These are phyloP conservation scores for Massarina eburnea DNA, from an alignment of 2,329 filamentous ascomycete species.

Conservation along the genomic window DNA sequence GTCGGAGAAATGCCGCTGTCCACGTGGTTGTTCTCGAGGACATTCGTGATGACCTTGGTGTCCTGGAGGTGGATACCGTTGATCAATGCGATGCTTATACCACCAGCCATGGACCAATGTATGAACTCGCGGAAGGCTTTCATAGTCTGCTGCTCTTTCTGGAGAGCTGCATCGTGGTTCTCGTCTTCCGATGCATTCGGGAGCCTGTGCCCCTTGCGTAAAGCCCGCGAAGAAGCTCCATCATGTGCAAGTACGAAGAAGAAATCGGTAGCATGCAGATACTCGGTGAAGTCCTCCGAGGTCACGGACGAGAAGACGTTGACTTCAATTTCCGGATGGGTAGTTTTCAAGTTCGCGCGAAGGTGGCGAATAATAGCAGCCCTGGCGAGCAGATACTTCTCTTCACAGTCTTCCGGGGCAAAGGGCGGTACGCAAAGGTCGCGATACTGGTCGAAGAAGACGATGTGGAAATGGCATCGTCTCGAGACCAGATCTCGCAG, in stretches of 20 bases:
- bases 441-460: slow-evolving; percentile 65
- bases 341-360: slow-evolving; percentile 43
- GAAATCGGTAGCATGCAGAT: slow-evolving; percentile 56
- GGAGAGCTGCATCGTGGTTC: slow-evolving; percentile 15
- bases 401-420: slow-evolving; percentile 31
- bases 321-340: slow-evolving; percentile 47
- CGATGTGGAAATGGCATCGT: slow-evolving; percentile 70
- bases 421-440: slow-evolving; percentile 57
- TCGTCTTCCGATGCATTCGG: slow-evolving; percentile 21
- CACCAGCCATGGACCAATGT: slow-evolving; percentile 55
- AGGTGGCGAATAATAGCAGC: slow-evolving; percentile 67
- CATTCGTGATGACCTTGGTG: slow-evolving; percentile 56
- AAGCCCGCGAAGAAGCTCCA: slow-evolving; percentile 47
- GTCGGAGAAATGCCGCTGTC: slow-evolving; percentile 18
- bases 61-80: slow-evolving; percentile 65
- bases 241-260: slow-evolving; percentile 73
- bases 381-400: slow-evolving; percentile 64
- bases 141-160: slow-evolving; percentile 27
- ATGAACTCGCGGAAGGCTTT: slow-evolving; percentile 53
- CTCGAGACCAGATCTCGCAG: slow-evolving; percentile 61
- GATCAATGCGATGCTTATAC: slow-evolving; percentile 64
- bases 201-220: slow-evolving; percentile 20
- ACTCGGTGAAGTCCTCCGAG: slow-evolving; percentile 55
- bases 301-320: slow-evolving; percentile 52
- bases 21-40: slow-evolving; percentile 16